Base-by-base conservation (phyloP, 805 yeast genomes). In the Metschnikowia kunwiensis region DNA sequence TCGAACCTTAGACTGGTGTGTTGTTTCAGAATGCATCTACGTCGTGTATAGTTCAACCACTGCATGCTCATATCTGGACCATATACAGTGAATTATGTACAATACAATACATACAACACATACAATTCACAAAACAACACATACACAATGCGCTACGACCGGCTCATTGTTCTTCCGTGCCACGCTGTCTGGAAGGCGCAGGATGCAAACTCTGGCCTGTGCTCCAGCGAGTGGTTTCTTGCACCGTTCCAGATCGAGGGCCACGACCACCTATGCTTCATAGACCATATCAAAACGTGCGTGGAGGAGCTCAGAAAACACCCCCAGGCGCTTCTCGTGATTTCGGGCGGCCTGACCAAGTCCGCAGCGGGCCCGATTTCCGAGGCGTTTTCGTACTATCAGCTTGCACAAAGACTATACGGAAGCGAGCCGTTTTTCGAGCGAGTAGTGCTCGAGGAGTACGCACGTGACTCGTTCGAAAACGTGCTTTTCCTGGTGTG, bases 401-500 rank as follows among this genome's bases (percentile, higher is more conserved):
- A 65, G 11, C 60, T 79, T 14, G 72, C 77, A 1, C 26, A 49
- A 23, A 52, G 58, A 10, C 45, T 77, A 32, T 30, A 34, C 4
- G 26, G 36, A 2, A 32, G 27, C 7, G 29, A 25, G 12, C 6
- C 10, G 5, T 39, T 19, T 13, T 24, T 17, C 5, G 15, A 13
- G 5, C 32, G 64, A 30, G 57, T 81, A 0, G 42, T 65, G 5
- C 60, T 78, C 1, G 95, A 86, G 51, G 89, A 82, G 47, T 81
- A 57, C 54, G 87, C 95, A 0, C 61, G 86, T 25, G 95, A 86
- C 56, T 83, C 93, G 1, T 81, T 81, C 53, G 94, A 86, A 52
- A 86, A 86, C 55, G 73, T 85, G 5, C 42, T 83, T 3, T 83
- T 77, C 55, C 76, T 82, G 45, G 46, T 82, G 2, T 65, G 74